Percentiles rank a stretch among this genome's conserved stretches.
Conservation (phyloP, 2,329 filamentous ascomycete genomes). For the Epichloe scottii region DNA sequence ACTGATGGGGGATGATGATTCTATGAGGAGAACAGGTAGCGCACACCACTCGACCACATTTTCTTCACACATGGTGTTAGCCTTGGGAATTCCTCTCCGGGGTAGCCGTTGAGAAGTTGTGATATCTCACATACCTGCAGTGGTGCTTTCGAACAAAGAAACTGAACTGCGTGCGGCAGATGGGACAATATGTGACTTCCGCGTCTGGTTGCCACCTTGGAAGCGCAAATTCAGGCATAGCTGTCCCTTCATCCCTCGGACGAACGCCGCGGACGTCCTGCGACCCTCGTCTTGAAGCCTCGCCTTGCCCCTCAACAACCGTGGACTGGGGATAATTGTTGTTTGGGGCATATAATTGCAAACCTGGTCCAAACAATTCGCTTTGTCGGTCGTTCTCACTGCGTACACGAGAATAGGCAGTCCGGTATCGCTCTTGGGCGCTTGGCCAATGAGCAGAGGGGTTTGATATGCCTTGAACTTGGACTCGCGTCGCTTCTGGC, state of each 20-base stretch:
- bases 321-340: background rate
- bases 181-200: constrained; percentile 72
- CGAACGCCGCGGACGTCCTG: background rate
- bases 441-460: background rate
- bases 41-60: constrained; percentile 90
- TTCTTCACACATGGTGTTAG: constrained; percentile 34
- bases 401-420: background rate
- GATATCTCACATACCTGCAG: constrained; percentile 47
- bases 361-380: background rate
- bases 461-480: background rate
- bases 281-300: background rate
- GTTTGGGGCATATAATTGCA: background rate
- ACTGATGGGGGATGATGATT: constrained; percentile 88
- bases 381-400: background rate
- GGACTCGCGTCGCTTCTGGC: background rate
- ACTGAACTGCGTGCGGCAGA: constrained; percentile 68
- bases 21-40: constrained; percentile 81
- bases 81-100: background rate
- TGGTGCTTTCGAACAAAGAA: constrained; percentile 87
- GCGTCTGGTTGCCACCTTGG: constrained; percentile 83
- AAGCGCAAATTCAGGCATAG: constrained; percentile 36
- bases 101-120: background rate
- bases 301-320: background rate
- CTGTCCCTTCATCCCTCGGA: background rate
- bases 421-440: background rate